These are phyloP conservation scores for Hyphodiscus sp. DNA, from an alignment of 2,329 filamentous ascomycete species.

Conservation along the genomic window DNA sequence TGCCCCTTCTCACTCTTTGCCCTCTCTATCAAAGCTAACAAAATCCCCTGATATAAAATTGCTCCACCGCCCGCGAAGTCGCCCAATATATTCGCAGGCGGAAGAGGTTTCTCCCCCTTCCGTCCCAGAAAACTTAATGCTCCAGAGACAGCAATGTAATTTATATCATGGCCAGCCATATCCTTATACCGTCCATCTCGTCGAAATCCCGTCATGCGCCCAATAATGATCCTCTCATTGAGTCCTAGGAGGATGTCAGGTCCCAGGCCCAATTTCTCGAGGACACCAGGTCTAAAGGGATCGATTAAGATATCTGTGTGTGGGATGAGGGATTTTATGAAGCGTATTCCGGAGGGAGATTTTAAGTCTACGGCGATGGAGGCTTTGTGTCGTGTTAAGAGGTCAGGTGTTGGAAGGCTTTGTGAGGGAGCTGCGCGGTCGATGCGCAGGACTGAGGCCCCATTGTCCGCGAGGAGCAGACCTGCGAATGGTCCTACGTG, in stretches of 20 bases:
- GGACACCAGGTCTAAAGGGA: constrained; percentile 83
- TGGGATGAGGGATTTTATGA: constrained; percentile 60
- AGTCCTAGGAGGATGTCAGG: constrained; percentile 57
- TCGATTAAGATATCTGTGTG: constrained; percentile 79
- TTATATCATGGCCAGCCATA: constrained; percentile 96
- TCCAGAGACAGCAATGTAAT: constrained; percentile 87
- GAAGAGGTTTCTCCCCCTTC: constrained; percentile 60
- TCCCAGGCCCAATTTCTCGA: constrained; percentile 76
- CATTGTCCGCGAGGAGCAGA: constrained; percentile 82
- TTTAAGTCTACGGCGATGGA: constrained; percentile 80
- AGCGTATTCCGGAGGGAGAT: constrained; percentile 49
- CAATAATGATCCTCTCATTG: constrained; percentile 75
- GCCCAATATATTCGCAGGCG: constrained; percentile 77
- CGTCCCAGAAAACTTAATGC: constrained; percentile 72
- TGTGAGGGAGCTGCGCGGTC: constrained; percentile 54
- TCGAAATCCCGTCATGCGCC: constrained; percentile 83
- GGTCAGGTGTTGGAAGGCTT: constrained; percentile 48
- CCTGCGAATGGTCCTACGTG: constrained; percentile 74
- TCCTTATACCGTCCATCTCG: constrained; percentile 75
- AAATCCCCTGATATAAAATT: constrained; percentile 71
- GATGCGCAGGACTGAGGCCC: constrained; percentile 80
- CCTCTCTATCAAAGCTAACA: constrained; percentile 70
- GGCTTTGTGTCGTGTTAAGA: constrained; percentile 72
- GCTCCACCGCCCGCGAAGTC: constrained; percentile 91
- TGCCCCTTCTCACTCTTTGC: constrained; percentile 64